phyloP scores from a whole-genome alignment of 2,329 filamentous ascomycete species.

The Amesomyces nigricolor region DNA sequence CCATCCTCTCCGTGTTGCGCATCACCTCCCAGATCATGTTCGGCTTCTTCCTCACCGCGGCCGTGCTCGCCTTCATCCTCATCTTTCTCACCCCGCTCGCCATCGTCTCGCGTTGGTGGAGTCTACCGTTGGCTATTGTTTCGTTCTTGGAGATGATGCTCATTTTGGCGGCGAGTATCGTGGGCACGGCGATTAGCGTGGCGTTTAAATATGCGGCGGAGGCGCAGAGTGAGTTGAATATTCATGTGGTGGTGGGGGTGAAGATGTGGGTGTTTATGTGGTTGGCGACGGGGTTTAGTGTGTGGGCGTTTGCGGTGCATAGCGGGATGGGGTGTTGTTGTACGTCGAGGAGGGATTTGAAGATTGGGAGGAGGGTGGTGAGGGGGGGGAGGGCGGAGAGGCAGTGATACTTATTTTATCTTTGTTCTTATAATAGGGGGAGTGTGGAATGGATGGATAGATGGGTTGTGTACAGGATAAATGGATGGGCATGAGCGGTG shows the following conservation, averaged over 20 bases:
- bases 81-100: slow-evolving; percentile 60
- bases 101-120: slow-evolving; percentile 50
- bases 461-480: no score
- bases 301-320: slow-evolving; percentile 69
- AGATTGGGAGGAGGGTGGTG: slow-evolving; percentile 32
- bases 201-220: slow-evolving; percentile 75
- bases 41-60: slow-evolving; percentile 70
- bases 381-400: slow-evolving; percentile 13
- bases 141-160: slow-evolving; percentile 62
- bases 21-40: slow-evolving; percentile 83
- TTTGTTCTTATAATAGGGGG: background rate
- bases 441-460: background rate
- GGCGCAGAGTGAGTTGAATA: slow-evolving; percentile 67
- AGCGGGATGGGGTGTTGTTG: slow-evolving; percentile 75
- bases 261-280: slow-evolving; percentile 88
- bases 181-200: slow-evolving; percentile 78
- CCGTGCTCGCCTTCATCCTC: slow-evolving; percentile 65
- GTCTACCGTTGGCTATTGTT: slow-evolving; percentile 62
- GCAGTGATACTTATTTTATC: background rate
- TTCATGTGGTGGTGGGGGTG: slow-evolving; percentile 61
- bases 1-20: slow-evolving; percentile 68
- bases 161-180: slow-evolving; percentile 62
- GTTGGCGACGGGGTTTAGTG: slow-evolving; percentile 62
- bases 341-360: slow-evolving; percentile 49
- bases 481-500: no score